Conservation (phyloP, 306 rosid species). For the Quillaja saponaria region DNA sequence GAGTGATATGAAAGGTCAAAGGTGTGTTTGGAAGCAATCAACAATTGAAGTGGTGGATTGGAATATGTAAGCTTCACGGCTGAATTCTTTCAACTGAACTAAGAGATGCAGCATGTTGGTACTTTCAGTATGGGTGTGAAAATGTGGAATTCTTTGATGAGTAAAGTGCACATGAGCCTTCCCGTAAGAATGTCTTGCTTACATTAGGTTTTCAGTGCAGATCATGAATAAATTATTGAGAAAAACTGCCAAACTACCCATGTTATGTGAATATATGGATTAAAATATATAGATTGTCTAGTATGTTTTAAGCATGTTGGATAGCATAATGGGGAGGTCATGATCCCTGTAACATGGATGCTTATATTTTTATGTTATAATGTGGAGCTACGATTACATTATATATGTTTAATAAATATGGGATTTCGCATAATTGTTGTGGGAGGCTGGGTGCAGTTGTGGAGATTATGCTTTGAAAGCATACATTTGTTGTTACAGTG, state of each 20-base stretch:
- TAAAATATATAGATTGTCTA: not conserved
- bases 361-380: too few species aligned
- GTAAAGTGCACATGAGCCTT: not conserved
- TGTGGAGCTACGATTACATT: not conserved
- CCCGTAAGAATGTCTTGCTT: not conserved
- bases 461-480: not conserved
- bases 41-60: not conserved
- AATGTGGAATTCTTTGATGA: not conserved
- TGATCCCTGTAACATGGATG: slow-evolving; percentile 2
- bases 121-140: not conserved
- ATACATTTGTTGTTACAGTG: not conserved
- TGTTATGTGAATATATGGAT: not conserved
- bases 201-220: too few species aligned
- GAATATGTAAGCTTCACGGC: not conserved
- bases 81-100: not conserved
- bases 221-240: not conserved
- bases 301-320: not conserved
- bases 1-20: too few species aligned
- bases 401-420: not conserved
- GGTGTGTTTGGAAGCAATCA: too few species aligned
- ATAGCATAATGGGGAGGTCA: slow-evolving; percentile 12
- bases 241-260: not conserved
- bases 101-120: not conserved
- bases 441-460: not conserved
- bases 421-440: not conserved